Evolutionary conservation across 2,329 filamentous ascomycete species (phyloP), one percentile per base, ranked within the genome.

Genomic region (Aureobasidium sp.): DNA sequence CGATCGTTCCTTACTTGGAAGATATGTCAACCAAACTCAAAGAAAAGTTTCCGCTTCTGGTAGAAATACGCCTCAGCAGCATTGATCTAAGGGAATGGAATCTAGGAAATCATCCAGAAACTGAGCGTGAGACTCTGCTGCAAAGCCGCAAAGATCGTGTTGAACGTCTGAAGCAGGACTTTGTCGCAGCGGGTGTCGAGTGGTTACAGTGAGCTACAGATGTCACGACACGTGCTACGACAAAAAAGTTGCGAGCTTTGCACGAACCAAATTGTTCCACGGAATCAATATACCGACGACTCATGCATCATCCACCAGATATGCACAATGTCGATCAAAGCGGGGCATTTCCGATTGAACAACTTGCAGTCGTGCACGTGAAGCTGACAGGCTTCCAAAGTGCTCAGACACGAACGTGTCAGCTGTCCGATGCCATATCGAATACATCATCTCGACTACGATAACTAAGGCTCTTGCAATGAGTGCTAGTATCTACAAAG

Each of bases 261-360:
- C 6, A 12, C n/a, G 15, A 10, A 8, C 5, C 17, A 8, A 13
- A 20, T 17, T 27, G 27, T 26, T 15, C 13, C 13, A 17, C 5
- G 6, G 26, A 10, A 5, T 8, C 20, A 20, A 20, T 1, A 41
- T 20, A 13, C 5, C 7, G 26, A 32, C 36, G 37, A 55, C 37
- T 53, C 50, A 41, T 53, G 50, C 36, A 29, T 17, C 12, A 36
- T 8, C n/a, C 48, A 51, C 48, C 26, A 36, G 13, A 51, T 13
- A 53, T 53, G 50, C 50, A 53, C 7, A n/a, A 29, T 29, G 50
- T 15, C 50, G 50, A 53, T 53, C 50, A 53, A 17, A 53, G 50
- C n/a, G 50, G 50, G 50, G 50, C 50, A 7, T 13, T 3, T 10
- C 2, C n/a, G 13, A 23, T 8, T 29, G 15, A 27, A 53, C 50